Conservation (phyloP, 2,329 filamentous ascomycete genomes). For the Pseudocercospora pini-densiflorae region DNA sequence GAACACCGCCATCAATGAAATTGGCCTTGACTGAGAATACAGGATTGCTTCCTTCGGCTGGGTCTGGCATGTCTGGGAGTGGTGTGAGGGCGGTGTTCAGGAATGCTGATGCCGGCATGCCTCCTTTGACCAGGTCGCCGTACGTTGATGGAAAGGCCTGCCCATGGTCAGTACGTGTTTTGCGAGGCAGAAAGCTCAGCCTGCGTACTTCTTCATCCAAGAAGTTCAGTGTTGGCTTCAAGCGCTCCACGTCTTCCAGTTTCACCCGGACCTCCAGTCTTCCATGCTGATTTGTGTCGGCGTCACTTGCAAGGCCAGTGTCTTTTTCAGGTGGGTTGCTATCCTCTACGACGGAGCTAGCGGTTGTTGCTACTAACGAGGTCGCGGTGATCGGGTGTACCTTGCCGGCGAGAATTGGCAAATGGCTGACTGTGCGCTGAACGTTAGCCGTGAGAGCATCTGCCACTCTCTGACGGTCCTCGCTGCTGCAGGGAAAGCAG, state of each 20-base stretch:
- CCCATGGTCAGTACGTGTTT: not conserved
- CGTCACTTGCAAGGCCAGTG: not conserved
- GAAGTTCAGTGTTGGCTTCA: constrained; percentile 22
- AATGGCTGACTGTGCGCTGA: constrained; percentile 23
- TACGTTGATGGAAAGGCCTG: constrained; percentile 15
- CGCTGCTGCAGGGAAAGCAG: constrained; percentile 24
- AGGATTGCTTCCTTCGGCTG: constrained; percentile 12
- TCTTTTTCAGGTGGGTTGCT: not conserved
- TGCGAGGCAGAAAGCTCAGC: not conserved
- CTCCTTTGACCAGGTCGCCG: constrained; percentile 4
- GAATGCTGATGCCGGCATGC: constrained; percentile 25
- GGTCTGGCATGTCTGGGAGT: constrained; percentile 24
- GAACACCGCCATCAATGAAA: constrained; percentile 29
- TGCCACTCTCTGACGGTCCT: constrained; percentile 4
- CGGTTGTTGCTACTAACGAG: not conserved
- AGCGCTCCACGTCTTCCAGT: constrained; percentile 16
- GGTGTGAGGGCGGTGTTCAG: constrained; percentile 18
- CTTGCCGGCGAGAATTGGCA: constrained; percentile 19
- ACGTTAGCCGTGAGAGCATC: constrained; percentile 17
- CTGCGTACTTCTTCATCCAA: constrained; percentile 5
- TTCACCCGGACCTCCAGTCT: constrained; percentile 24
- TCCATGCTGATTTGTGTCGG: constrained; percentile 14
- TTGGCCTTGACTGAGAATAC: constrained; percentile 31
- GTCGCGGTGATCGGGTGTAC: constrained; percentile 4
- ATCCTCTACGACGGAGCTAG: not conserved